Conservation (phyloP, 1,139 yeast genomes). For the Kodamaea suecica region DNA sequence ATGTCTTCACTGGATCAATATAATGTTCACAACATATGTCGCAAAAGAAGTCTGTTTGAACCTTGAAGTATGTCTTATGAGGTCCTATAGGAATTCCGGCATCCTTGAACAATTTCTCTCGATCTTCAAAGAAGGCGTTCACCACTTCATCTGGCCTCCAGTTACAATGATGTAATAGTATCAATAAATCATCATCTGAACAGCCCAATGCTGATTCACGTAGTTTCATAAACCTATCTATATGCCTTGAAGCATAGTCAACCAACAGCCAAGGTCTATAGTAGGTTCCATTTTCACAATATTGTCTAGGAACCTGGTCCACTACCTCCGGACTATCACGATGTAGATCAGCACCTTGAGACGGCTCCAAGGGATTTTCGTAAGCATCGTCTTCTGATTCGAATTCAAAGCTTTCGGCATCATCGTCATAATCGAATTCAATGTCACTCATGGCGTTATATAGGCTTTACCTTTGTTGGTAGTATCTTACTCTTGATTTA, state of each 20-base stretch:
- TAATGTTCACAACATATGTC: slow-evolving; percentile 67
- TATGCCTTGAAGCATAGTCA: slow-evolving; percentile 23
- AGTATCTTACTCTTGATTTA: too few relatives aligned
- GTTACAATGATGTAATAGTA: slow-evolving; percentile 54
- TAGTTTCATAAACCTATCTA: slow-evolving; percentile 17
- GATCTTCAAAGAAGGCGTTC: slow-evolving; percentile 61
- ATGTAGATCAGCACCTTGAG: not conserved
- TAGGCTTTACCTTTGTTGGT: too few relatives aligned
- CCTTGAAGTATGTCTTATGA: slow-evolving; percentile 2
- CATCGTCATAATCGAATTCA: slow-evolving; percentile 11
- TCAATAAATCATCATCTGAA: slow-evolving; percentile 41
- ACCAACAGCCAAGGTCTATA: slow-evolving; percentile 29
- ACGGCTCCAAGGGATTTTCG: not conserved
- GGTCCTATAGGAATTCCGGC: slow-evolving; percentile 45
- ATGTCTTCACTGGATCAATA: slow-evolving; percentile 33
- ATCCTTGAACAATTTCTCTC: slow-evolving; percentile 37
- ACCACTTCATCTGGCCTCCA: slow-evolving; percentile 78
- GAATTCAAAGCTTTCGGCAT: slow-evolving; percentile 11
- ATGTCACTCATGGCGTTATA: slow-evolving; percentile 6
- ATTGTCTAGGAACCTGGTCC: slow-evolving; percentile 3
- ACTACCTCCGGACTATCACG: slow-evolving; percentile 4
- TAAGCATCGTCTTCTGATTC: slow-evolving; percentile 14
- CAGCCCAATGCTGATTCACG: slow-evolving; percentile 27
- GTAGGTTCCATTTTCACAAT: slow-evolving; percentile 9
- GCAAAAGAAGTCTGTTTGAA: slow-evolving; percentile 44